Evolutionary conservation across 1,139 yeast genomes (phyloP), one percentile per base, ranked within the genome.

Genomic region (Yamadazyma aaseri): DNA sequence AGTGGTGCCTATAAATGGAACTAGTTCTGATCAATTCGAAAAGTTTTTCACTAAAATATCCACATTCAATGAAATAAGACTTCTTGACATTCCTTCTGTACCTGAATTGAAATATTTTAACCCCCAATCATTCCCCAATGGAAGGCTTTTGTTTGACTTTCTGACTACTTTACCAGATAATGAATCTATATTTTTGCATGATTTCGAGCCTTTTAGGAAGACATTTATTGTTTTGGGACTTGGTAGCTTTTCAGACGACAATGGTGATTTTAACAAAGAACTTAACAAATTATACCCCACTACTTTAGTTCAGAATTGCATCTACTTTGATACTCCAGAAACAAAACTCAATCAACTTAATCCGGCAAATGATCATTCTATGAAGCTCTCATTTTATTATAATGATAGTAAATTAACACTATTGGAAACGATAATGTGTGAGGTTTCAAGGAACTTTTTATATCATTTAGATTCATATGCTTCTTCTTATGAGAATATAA

Each of bases 131-230:
- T 86, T 77, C 49, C 96, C 97, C 1, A 72, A 73, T 33, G 97
- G 97, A 0, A 63, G 81, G 33, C 59, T 86, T 1, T 55, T 78
- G 11, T 83, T 74, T 47, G 82, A 82, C 37, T 78, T 79, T 44
- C 60, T 56, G 15, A 58, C 75, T 0, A 49, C 71, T 2, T 56
- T 64, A 20, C 72, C 73, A 9, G 86, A 82, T 39, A 65, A 70
- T 16, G 86, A 81, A 33, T 65, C 66, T 14, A 60, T 79, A 7
- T 82, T 85, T 40, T 63, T 90, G 35, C 86, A 85, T 47, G 97
- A 90, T 56, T 79, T 90, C 45, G 97, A 92, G 56, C 96, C 96
- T 1, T 86, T 73, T 56, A 63, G 97, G 34, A 87, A 87, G 54
- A 74, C 81, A 0, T 80, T 83, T 44, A 67, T 81, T 5, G 72